Evolutionary conservation across 805 yeast species (phyloP), one percentile per base, ranked within the genome.

Genomic region (Starmerella asiatica): DNA sequence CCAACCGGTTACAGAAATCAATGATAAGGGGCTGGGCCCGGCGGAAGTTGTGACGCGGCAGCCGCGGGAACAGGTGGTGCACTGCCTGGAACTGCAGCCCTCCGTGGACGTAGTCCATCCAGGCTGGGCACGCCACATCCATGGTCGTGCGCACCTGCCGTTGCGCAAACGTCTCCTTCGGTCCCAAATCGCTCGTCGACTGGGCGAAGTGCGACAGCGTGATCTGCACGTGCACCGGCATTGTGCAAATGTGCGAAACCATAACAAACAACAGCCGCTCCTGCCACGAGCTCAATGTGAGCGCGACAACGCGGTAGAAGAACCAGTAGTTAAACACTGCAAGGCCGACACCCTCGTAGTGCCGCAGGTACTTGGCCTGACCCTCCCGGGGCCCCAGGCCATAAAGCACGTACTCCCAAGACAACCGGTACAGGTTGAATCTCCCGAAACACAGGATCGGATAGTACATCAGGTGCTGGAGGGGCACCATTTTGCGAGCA

Each of bases 211-310:
- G 95, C 12, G 86, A 76, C 32, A 84, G 66, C 0, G 93, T 82
- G 59, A 84, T 84, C 57, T 85, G 94, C 24, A 84, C 94, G 58
- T 84, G 95, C n/a, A 84, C 88, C 29, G 86, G 69, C 93, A 83
- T 82, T 2, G 94, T 80, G 11, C 81, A 70, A 7, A 82, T 55
- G 52, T 84, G 94, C 31, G 86, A 76, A 5, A 81, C 73, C 67
- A 83, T 52, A 14, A 85, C 62, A 56, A 67, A 85, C 44, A 61
- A 59, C 49, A 78, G 64, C 44, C 79, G 65, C 38, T 71, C 67
- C 57, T 71, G 55, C 37, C 69, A 63, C 8, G 74, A 70, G 15
- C 73, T 70, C 21, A 84, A 59, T 2, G 65, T 44, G 32, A 70
- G 68, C 45, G 58, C 61, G 12, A 79, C 69, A 17, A 80, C 46